Evolutionary conservation across 2,329 filamentous ascomycete species (phyloP).

Genomic region (Ophiosphaerella narmari): DNA sequence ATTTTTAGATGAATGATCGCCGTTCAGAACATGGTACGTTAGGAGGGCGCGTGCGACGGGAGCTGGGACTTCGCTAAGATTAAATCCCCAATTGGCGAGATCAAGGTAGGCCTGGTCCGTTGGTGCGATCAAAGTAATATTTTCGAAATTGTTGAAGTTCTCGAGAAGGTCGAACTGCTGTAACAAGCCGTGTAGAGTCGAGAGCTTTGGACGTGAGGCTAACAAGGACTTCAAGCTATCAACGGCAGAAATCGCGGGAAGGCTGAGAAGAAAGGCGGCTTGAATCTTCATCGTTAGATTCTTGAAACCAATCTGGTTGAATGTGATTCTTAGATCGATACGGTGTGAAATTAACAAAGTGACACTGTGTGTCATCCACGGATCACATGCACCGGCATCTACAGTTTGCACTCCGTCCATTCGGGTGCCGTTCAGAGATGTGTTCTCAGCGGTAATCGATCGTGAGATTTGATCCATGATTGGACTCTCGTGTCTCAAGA

Average conservation of each 20-base stretch:
- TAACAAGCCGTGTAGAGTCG: not conserved
- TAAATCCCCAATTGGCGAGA: slow-evolving; percentile 1
- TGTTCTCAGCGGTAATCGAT: not conserved
- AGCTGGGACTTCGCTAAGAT: not conserved
- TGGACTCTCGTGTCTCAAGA: not conserved
- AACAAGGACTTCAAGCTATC: not conserved
- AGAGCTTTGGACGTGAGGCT: not conserved
- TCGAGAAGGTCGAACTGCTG: not conserved
- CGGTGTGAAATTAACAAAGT: too few relatives aligned
- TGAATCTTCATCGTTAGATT: too few relatives aligned
- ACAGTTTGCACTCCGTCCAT: too few relatives aligned
- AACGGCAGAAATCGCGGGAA: not conserved
- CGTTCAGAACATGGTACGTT: not conserved
- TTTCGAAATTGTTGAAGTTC: not conserved
- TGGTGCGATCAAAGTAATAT: slow-evolving; percentile 1
- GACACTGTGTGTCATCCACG: too few relatives aligned
- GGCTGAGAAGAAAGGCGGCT: too few relatives aligned
- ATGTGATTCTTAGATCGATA: too few relatives aligned
- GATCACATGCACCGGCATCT: too few relatives aligned
- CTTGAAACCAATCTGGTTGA: too few relatives aligned
- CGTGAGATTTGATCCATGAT: not conserved
- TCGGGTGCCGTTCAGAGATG: too few relatives aligned
- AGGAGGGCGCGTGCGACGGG: not conserved
- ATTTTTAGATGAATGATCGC: not conserved
- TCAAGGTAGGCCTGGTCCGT: slow-evolving; percentile 1